Evolutionary conservation across 805 yeast species (phyloP).

Genomic region (Yarrowia sp.): DNA sequence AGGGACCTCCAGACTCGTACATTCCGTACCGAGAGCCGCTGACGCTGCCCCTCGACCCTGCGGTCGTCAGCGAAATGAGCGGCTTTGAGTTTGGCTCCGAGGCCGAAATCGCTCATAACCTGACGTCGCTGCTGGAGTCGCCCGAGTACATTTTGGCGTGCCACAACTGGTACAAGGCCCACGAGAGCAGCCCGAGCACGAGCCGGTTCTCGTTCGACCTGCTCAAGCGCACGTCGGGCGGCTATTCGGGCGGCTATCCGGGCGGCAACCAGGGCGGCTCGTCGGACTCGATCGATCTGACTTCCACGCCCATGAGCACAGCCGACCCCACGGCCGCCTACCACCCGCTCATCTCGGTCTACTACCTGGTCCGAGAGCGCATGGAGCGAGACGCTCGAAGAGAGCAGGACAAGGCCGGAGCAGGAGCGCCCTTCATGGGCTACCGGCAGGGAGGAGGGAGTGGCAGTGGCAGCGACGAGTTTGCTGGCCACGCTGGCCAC

Average conservation of each 20-base stretch:
- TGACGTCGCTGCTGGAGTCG: conserved; percentile 65
- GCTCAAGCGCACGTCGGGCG: conserved; percentile 38
- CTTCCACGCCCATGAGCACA: conserved; percentile 16
- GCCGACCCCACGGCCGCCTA: conserved; percentile 82
- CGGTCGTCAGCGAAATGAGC: conserved; percentile 75
- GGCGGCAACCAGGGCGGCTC: conserved; percentile 9
- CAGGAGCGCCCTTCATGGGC: no score
- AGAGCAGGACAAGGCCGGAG: not conserved
- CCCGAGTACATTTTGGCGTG: conserved; percentile 69
- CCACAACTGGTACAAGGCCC: conserved; percentile 62
- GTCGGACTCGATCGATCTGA: conserved; percentile 12
- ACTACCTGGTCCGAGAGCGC: conserved; percentile 87
- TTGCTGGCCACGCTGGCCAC: not conserved
- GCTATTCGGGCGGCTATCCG: conserved; percentile 8
- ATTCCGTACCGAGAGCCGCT: conserved; percentile 83
- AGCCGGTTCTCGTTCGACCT: conserved; percentile 39
- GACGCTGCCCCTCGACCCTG: conserved; percentile 67
- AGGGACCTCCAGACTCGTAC: conserved; percentile 68
- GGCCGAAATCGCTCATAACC: conserved; percentile 61
- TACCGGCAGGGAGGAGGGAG: no score
- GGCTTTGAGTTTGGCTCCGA: conserved; percentile 79
- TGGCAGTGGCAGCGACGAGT: conserved; percentile 13
- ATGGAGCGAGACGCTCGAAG: conserved; percentile 60
- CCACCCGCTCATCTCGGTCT: conserved; percentile 88
- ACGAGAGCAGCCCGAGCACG: conserved; percentile 12